Conservation (phyloP, 2,329 filamentous ascomycete genomes). For the Fusarium nygamai region DNA sequence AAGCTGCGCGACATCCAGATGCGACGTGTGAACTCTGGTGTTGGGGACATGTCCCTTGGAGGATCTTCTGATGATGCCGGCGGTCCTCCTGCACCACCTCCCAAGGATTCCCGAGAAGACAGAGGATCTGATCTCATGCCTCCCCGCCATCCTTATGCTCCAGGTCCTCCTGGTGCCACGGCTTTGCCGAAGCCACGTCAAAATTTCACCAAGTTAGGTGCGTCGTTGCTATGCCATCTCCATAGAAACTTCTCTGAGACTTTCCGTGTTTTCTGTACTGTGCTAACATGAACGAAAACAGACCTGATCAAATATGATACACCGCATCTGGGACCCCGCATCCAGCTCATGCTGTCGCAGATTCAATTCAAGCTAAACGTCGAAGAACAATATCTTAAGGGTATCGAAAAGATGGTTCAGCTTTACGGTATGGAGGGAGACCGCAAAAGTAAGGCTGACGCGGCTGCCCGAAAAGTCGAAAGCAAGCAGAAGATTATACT, state of each 20-base stretch:
- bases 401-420: constrained; percentile 99
- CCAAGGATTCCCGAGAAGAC: constrained; percentile 72
- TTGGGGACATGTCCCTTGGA: constrained; percentile 73
- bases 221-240: constrained; percentile 44
- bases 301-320: constrained; percentile 99
- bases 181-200: constrained; percentile 78
- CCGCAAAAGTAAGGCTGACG: constrained; percentile 92
- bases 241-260: not conserved
- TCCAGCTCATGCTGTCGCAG: constrained; percentile 98
- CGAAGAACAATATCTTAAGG: constrained; percentile 98
- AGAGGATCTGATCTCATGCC: constrained; percentile 79
- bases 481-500: constrained; percentile 98
- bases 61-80: constrained; percentile 53
- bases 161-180: constrained; percentile 72
- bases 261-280: not conserved
- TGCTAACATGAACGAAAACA: constrained; percentile 50
- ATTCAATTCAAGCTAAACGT: constrained; percentile 99
- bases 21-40: constrained; percentile 75
- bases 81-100: constrained; percentile 72
- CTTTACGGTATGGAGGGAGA: constrained; percentile 98
- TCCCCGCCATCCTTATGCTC: constrained; percentile 80
- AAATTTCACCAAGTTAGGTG: constrained; percentile 97
- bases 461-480: constrained; percentile 87
- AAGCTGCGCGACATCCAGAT: constrained; percentile 88
- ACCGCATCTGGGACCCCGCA: constrained; percentile 91